These are phyloP conservation scores for Pugionium dolabratum DNA, from an alignment of 345 rosid genomes.

Conservation along the genomic window DNA sequence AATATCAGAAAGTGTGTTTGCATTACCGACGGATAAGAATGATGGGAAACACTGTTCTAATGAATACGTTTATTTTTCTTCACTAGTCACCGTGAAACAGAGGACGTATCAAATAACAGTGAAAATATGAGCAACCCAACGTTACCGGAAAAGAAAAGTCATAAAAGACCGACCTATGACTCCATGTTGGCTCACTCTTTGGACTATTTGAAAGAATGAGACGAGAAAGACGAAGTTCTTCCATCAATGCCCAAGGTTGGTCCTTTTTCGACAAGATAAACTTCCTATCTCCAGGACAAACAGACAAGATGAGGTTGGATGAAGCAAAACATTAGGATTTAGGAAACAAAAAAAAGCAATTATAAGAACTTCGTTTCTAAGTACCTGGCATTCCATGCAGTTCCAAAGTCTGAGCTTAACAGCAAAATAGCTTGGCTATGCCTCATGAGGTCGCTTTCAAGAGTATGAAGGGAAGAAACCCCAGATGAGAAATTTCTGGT, in stretches of 20 bases:
- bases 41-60: slow-evolving; percentile 7
- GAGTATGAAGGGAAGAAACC: slow-evolving; percentile 19
- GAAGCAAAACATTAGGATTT: slow-evolving; percentile 14
- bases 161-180: slow-evolving; percentile 63
- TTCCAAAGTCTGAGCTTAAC: slow-evolving; percentile 80
- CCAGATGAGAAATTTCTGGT: slow-evolving; percentile 12
- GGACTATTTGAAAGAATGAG: slow-evolving; percentile 81
- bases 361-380: background rate
- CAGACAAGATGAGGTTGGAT: slow-evolving; percentile 10
- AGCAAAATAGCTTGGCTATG: slow-evolving; percentile 73
- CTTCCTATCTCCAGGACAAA: slow-evolving; percentile 53
- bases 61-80: slow-evolving; percentile 3
- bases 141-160: background rate
- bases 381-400: slow-evolving; percentile 96
- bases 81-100: slow-evolving; percentile 6
- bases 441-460: slow-evolving; percentile 59
- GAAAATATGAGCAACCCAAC: background rate
- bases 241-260: slow-evolving; percentile 43
- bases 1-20: background rate
- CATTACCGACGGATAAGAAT: background rate
- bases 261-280: slow-evolving; percentile 56
- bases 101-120: background rate
- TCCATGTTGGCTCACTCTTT: slow-evolving; percentile 94
- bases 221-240: slow-evolving; percentile 73
- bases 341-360: slow-evolving; percentile 9